Evolutionary conservation across 352 stramenopile species (phyloP).

Genomic region (Globisporangium apiculatum): DNA sequence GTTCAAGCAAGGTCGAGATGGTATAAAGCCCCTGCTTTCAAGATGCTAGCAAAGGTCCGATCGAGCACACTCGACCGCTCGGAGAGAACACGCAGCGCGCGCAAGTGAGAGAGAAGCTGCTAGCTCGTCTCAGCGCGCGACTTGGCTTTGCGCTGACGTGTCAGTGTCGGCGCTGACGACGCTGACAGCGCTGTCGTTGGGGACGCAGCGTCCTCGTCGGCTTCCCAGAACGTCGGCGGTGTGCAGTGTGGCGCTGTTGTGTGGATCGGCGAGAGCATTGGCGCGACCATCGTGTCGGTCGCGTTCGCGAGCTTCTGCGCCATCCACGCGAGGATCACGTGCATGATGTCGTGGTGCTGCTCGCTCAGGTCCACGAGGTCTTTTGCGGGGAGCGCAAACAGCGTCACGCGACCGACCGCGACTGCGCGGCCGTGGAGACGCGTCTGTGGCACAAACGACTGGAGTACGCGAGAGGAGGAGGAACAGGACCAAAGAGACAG

Average conservation of each 20-base stretch:
- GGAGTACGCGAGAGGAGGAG: neutral
- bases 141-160: constrained; percentile 23
- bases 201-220: constrained; percentile 24
- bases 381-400: constrained; percentile 73
- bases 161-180: constrained; percentile 2
- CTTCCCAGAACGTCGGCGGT: constrained; percentile 22
- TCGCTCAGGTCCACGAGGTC: constrained; percentile 76
- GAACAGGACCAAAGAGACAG: neutral
- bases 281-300: constrained; percentile 57
- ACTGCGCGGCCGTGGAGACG: constrained; percentile 34
- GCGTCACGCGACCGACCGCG: constrained; percentile 42
- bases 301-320: constrained; percentile 60
- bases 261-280: constrained; percentile 39
- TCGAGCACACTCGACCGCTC: too few species aligned
- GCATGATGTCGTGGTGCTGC: constrained; percentile 78
- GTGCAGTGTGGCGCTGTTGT: neutral
- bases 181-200: neutral
- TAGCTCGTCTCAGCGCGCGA: constrained; percentile 35
- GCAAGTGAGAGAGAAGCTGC: too few species aligned
- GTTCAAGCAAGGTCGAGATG: too few species aligned
- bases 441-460: constrained; percentile 68
- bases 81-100: too few species aligned
- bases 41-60: too few species aligned
- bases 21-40: too few species aligned
- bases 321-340: constrained; percentile 75